Base-by-base conservation (phyloP, 2,329 filamentous ascomycete species). In the Claviceps paspali region DNA sequence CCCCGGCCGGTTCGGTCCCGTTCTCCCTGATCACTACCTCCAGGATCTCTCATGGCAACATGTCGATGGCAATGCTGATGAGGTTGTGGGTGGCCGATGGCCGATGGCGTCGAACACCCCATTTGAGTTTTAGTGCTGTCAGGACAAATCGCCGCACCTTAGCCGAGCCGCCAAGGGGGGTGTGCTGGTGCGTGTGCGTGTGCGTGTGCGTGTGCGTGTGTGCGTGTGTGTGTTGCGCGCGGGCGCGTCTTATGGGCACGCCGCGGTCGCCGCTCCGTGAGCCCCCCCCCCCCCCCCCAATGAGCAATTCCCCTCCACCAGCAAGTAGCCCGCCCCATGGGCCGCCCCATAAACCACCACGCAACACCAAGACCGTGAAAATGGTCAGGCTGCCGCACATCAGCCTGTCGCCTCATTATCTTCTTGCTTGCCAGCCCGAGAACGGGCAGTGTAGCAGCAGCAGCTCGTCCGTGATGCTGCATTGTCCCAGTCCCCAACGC, bases 41-140 rank as follows among this genome's bases (percentile, higher is more conserved):
- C 49, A 40, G 49, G 50, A 53, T 60, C 55, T 50, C 45, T 60
- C 59, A 62, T 62, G 53, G 57, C 55, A 57, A 52, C 56, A 61
- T 60, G 46, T 53, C 50, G 52, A 52, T 48, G 50, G 47, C 50
- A 52, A 53, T 48, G 52, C 48, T 49, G 49, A 57, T 50, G 47
- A 48, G 49, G 49, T 47, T 51, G 43, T 50, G 47, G 44, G 43
- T 48, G 47, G 47, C 49, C 43, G 51, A 43, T 48, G 47, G 47
- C 49, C 43, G 51, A 51, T 50, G 43, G 48, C 43, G 41, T 45
- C 23, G 33, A 49, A 45, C 48, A 46, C 46, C 44, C 45, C 39
- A 48, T 50, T 55, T 49, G 53, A 60, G 54, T 58, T 61, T 61
- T 57, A 61, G 57, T 51, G 49, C 47, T 48, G 47, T 47, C 48